These are phyloP conservation scores for Iris pallida DNA, from an alignment of 116 monocot species.

Conservation along the genomic window DNA sequence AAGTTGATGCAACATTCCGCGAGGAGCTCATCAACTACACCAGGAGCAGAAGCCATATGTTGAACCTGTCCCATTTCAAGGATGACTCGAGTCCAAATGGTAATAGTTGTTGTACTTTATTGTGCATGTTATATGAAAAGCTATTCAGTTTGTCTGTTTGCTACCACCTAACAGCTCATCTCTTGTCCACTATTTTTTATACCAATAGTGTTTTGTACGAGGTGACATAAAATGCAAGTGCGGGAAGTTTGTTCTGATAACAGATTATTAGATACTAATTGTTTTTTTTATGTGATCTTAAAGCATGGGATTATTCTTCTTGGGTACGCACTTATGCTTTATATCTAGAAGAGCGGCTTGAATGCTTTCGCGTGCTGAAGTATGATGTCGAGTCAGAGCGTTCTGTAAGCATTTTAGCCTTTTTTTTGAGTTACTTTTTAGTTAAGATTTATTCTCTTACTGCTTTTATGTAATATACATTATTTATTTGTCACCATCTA, in stretches of 20 bases:
- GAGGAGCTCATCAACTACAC: slow-evolving; percentile 67
- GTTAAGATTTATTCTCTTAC: not conserved
- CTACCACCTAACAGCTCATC: too few species aligned
- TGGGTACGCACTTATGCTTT: slow-evolving; percentile 89
- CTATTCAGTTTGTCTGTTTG: not conserved
- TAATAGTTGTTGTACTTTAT: slow-evolving; percentile 20
- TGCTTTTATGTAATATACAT: not conserved
- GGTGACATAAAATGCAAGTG: too few species aligned
- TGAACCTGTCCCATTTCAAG: slow-evolving; percentile 85
- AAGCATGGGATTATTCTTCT: slow-evolving; percentile 87
- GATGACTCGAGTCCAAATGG: slow-evolving; percentile 78
- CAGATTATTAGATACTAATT: too few species aligned
- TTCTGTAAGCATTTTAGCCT: slow-evolving; percentile 31
- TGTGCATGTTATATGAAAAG: not conserved
- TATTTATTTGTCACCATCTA: not conserved
- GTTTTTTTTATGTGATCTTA: not conserved
- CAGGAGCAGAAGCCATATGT: slow-evolving; percentile 50
- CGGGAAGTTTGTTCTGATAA: too few species aligned
- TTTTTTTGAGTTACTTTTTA: not conserved
- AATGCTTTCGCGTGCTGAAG: slow-evolving; percentile 56
- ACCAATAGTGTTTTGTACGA: too few species aligned
- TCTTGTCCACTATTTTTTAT: too few species aligned
- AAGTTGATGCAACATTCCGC: slow-evolving; percentile 61
- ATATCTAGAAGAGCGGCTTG: slow-evolving; percentile 77
- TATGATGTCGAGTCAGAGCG: slow-evolving; percentile 67